A percentile compares a stretch with the other conserved stretches of the same genome.
These are phyloP conservation scores for Nicotiana otophora DNA, from an alignment of 257 asterid species.

Conservation along the genomic window DNA sequence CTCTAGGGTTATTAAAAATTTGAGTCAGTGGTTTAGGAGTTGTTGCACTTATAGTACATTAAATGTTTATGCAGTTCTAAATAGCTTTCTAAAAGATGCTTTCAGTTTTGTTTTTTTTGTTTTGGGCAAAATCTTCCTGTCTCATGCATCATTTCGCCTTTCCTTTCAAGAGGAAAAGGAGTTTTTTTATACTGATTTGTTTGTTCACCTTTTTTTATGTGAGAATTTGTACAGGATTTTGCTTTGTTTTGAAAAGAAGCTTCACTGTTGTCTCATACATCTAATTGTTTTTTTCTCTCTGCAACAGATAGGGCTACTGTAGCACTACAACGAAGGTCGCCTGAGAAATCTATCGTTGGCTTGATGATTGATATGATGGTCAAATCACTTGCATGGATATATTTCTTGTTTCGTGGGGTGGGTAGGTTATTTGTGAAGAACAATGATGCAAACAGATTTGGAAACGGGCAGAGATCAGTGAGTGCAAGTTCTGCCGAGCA, in stretches of 20 bases:
- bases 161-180: neutral
- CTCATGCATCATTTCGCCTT: neutral
- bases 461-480: slow-evolving; percentile 23
- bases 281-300: slow-evolving; percentile 5
- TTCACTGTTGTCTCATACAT: neutral
- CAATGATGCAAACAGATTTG: slow-evolving; percentile 19
- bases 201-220: neutral
- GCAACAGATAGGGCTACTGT: slow-evolving; percentile 34
- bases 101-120: too few relatives aligned
- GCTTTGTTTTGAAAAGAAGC: neutral
- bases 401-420: slow-evolving; percentile 32
- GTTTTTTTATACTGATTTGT: neutral
- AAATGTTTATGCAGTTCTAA: neutral
- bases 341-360: slow-evolving; percentile 28
- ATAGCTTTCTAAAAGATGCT: neutral
- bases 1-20: too few relatives aligned
- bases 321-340: slow-evolving; percentile 28
- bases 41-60: neutral
- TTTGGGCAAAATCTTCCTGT: neutral
- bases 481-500: slow-evolving; percentile 32
- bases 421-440: slow-evolving; percentile 34
- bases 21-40: neutral
- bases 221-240: slow-evolving; percentile 1
- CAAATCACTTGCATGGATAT: slow-evolving; percentile 52
- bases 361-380: slow-evolving; percentile 27